Base-by-base conservation (phyloP, 345 rosid species). In the Anastatica hierochuntica region DNA sequence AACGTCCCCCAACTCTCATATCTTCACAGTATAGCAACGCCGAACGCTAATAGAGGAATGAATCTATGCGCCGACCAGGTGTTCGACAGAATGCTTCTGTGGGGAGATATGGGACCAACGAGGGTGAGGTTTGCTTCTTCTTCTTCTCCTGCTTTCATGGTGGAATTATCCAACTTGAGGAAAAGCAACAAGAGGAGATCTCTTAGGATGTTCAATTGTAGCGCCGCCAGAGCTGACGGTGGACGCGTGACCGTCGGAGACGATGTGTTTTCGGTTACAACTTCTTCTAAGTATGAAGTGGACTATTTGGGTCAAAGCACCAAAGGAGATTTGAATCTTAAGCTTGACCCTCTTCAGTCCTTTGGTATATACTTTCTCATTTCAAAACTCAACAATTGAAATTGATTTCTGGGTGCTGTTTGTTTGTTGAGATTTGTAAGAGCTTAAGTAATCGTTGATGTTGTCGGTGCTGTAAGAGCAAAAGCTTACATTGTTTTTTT, bases 301-400 rank as follows among this genome's bases (percentile, higher is more conserved):
- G 98, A 90, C 72, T 90, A 90, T 71, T 68, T 90, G 46, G 98
- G 98, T 16, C 74, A 87, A 78, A 87, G 95, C 70, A 87, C 98
- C 36, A 90, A 74, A 63, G 96, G 98, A 34, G 98, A 90, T 74
- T 79, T 90, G 76, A 87, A 84, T 75, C 78, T 86, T 64, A 84
- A 84, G 37, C 30, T 67, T 21, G 83, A 86, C 51, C 84, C 66
- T 23, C 87, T 82, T 36, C 72, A 76, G n/a, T 67, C 66, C 7
- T 59, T 67, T 53, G 71, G 71, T 67, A 66, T 16, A 7, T 20
- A 18, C 33, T 29, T n/a, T n/a, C n/a, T n/a, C n/a, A n/a, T 64
- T 41, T 39, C 33, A 10, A 6, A 21, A 14, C 23, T 49, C 14
- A 26, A 12, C n/a, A 14, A 16, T 26, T 34, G 16, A 21, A 13